phyloP scores from a whole-genome alignment of 1,139 yeast species.

The Blastobotrys elegans region DNA sequence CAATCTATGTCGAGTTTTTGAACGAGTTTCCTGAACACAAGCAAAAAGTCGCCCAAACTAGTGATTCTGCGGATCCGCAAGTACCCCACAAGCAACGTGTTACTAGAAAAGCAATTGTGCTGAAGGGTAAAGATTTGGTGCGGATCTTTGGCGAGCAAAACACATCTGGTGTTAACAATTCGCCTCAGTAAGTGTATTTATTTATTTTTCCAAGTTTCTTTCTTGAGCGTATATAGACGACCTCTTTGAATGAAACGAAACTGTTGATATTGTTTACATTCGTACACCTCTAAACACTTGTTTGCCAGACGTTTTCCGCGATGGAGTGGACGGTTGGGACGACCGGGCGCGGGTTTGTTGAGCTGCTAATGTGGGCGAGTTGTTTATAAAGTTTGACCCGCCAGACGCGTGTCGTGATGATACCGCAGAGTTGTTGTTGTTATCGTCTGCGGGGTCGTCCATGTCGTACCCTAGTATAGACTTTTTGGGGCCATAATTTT shows the following conservation, averaged over 20 bases:
- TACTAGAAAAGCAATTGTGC: slow-evolving; percentile 7
- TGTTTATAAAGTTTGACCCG: background rate
- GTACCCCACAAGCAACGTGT: slow-evolving; percentile 4
- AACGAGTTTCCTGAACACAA: slow-evolving; percentile 3
- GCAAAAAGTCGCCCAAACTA: background rate
- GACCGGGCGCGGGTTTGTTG: slow-evolving; percentile 2
- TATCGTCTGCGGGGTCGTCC: background rate
- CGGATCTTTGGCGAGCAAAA: background rate
- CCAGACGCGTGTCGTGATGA: slow-evolving; percentile 1
- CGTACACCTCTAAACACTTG: background rate
- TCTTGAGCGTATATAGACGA: background rate
- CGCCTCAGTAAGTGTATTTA: background rate
- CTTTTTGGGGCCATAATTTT: background rate
- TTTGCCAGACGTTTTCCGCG: no score
- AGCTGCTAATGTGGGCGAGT: background rate
- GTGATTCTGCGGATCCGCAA: background rate
- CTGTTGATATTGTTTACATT: background rate
- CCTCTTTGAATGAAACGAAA: background rate
- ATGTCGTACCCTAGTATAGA: slow-evolving; percentile 12
- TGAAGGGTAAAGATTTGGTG: slow-evolving; percentile 7
- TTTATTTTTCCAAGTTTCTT: background rate
- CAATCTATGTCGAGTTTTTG: slow-evolving; percentile 35
- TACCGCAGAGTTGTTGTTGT: background rate
- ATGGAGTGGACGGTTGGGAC: no score
- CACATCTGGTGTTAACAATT: background rate